Percentiles rank a stretch among this genome's conserved stretches.
These are phyloP conservation scores for Neoboletus brunneissimus DNA, from an alignment of 768 basidiomycete species.

Conservation along the genomic window DNA sequence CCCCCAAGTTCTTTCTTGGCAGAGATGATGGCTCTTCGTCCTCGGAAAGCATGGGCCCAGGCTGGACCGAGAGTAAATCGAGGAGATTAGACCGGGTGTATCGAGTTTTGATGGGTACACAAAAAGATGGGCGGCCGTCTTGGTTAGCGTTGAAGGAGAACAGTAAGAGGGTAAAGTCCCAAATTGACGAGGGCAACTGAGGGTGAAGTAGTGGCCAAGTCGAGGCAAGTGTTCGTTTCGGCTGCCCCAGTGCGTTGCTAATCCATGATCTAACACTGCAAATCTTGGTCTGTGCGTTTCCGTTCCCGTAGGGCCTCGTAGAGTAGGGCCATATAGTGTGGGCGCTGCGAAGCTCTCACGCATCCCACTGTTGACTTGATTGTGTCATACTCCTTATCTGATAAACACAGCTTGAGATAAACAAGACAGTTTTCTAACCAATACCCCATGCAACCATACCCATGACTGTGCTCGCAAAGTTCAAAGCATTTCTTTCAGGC, in stretches of 20 bases:
- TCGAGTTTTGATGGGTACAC: constrained; percentile 28
- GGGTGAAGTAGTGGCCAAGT: not conserved
- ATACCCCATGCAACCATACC: not conserved
- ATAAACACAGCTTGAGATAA: not conserved
- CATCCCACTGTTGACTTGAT: not conserved
- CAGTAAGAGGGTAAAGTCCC: constrained; percentile 16
- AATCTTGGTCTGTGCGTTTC: not conserved
- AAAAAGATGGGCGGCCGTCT: constrained; percentile 31
- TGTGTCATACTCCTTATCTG: not conserved
- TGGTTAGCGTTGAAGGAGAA: constrained; percentile 34
- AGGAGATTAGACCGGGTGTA: constrained; percentile 26
- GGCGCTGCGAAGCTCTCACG: not conserved
- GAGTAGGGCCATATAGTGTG: not conserved
- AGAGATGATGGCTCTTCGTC: constrained; percentile 17
- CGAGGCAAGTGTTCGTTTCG: constrained; percentile 3
- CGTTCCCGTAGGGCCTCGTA: not conserved
- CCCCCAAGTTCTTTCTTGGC: constrained; percentile 29
- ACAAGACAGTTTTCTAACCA: not conserved
- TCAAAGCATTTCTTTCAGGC: constrained; percentile 19
- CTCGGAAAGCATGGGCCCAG: constrained; percentile 30
- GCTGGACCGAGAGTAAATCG: constrained; percentile 28
- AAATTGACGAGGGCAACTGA: constrained; percentile 13
- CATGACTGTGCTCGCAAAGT: constrained; percentile 28
- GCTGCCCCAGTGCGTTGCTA: not conserved
- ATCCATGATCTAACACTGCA: not conserved